Conservation (phyloP, 1,284 basidiomycete genomes). For the Leccinum subatratum region DNA sequence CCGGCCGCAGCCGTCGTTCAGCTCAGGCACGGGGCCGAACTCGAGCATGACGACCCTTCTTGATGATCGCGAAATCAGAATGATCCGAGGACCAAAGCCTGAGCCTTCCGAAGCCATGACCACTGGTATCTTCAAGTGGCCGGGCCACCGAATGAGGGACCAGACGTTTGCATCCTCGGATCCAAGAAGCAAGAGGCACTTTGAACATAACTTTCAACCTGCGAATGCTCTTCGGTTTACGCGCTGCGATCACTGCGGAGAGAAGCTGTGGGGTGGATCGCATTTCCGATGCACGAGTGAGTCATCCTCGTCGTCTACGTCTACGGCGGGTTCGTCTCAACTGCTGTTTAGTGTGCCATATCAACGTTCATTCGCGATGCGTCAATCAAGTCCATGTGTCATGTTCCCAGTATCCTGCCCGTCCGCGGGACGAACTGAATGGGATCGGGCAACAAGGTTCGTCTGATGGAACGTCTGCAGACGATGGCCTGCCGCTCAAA, state of each 20-base stretch:
- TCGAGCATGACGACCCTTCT: constrained; percentile 25
- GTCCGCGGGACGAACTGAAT: constrained; percentile 35
- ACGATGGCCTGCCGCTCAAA: constrained; percentile 10
- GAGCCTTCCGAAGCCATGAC: constrained; percentile 36
- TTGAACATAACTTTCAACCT: constrained; percentile 86
- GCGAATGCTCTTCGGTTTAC: constrained; percentile 85
- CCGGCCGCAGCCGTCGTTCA: constrained; percentile 25
- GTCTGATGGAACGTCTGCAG: constrained; percentile 12
- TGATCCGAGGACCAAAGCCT: constrained; percentile 21
- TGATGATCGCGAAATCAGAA: constrained; percentile 31
- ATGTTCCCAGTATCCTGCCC: constrained; percentile 49
- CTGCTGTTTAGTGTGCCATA: constrained; percentile 51
- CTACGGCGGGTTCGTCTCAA: constrained; percentile 10
- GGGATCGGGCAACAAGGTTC: constrained; percentile 22
- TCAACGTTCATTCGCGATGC: constrained; percentile 73
- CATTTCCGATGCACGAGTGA: constrained; percentile 83
- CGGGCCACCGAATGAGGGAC: constrained; percentile 45
- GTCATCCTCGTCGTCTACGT: neutral
- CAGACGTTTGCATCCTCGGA: constrained; percentile 27
- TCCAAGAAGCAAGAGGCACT: constrained; percentile 41
- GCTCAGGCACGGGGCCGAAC: constrained; percentile 27
- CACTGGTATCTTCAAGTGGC: constrained; percentile 63
- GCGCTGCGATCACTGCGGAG: constrained; percentile 91
- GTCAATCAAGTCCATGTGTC: constrained; percentile 52
- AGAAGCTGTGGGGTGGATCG: constrained; percentile 98